These are phyloP conservation scores for Trichosanthes cucumerina DNA, from an alignment of 306 rosid species.

Conservation along the genomic window DNA sequence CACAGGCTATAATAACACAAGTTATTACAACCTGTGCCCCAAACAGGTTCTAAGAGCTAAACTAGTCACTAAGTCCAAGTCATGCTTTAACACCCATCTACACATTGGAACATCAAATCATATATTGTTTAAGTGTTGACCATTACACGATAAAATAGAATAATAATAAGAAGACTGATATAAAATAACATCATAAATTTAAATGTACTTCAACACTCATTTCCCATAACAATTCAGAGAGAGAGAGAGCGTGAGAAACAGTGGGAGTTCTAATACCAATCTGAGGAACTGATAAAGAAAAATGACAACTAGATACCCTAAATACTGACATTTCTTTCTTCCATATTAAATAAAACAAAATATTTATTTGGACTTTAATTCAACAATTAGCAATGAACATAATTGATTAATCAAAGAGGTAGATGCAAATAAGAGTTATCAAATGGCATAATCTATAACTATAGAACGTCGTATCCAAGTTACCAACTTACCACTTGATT, in stretches of 20 bases:
- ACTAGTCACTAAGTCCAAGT: background rate
- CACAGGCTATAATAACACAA: no score
- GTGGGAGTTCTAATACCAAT: background rate
- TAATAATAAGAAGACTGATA: background rate
- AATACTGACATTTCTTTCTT: background rate
- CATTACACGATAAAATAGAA: background rate
- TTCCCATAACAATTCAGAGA: background rate
- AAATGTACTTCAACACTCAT: background rate
- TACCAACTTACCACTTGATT: conserved; percentile 68
- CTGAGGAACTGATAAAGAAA: background rate
- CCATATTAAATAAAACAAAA: background rate
- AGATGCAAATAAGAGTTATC: background rate
- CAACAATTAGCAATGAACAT: background rate
- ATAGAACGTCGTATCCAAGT: background rate
- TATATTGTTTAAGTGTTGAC: background rate
- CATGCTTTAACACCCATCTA: background rate
- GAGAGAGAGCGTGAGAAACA: background rate
- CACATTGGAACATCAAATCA: background rate
- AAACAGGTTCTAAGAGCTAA: background rate
- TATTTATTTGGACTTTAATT: background rate
- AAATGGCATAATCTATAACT: background rate
- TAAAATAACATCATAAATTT: background rate
- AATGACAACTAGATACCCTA: background rate
- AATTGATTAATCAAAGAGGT: background rate
- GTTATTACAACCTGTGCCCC: no score